Base-by-base conservation (phyloP, 768 basidiomycete genomes). In the Phylloporus scabripes region DNA sequence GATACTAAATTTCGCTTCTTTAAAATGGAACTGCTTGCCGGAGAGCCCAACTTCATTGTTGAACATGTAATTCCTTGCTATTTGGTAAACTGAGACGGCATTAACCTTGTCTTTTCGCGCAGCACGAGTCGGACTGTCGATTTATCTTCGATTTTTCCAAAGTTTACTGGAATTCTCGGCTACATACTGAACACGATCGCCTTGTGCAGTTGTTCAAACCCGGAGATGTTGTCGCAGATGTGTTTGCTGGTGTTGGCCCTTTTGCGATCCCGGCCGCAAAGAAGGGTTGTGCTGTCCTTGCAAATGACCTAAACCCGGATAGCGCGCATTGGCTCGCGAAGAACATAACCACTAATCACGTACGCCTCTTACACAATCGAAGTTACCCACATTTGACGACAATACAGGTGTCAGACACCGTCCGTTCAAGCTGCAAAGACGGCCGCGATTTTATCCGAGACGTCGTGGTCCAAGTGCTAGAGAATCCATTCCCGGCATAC, bases 131-230 rank as follows among this genome's bases (percentile, higher is more conserved):
- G 7, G 78, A 82, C 57, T 97, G 93, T 65, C 74, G 72, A 28
- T 98, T 98, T 68, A 84, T 78, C 1, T 98, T 99, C 60, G 93
- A 99, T 65, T 99, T 98, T 62, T 83, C 87, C 6, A 76, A 83
- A 62, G 96, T 98, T 11, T 99, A 99, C 68, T 99, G 94, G 94
- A 99, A 99, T 71, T 95, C 94, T 14, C 83, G 96, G 32, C 72
- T 99, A 31, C 87, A 92, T 49, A 82, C 83, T 4, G 96, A 99
- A 62, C 96, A 99, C 61, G 81, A 83, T 23, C 84, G 94, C 3
- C 74, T 99, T 14, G 87, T 98, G 36, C 64, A 76, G 15, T 56
- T 75, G 31, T 94, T 97, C 69, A 64, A 75, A 23, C 79, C 83
- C 0, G 75, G 82, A 21, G 90, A 92, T 45, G 79, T 98, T 17